Percentiles rank a stretch among this genome's conserved stretches.
These are phyloP conservation scores for Carallia pectinifolia DNA, from an alignment of 345 rosid genomes.

Conservation along the genomic window DNA sequence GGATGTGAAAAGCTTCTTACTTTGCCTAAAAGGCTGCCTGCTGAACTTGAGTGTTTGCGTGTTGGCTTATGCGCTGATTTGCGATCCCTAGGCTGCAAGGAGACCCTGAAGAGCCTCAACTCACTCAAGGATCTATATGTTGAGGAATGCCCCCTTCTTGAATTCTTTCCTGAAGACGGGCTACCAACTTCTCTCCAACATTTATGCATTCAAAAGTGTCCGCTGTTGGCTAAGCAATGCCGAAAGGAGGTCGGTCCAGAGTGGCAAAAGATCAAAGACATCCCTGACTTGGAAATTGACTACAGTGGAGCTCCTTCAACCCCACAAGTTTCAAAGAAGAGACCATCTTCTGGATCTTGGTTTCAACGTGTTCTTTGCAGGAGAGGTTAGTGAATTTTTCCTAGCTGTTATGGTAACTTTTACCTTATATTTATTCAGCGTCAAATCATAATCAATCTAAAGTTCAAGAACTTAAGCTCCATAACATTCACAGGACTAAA, in stretches of 20 bases:
- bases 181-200: slow-evolving; percentile 26
- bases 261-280: slow-evolving; percentile 5
- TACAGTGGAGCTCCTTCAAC: not conserved
- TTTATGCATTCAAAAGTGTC: slow-evolving; percentile 21
- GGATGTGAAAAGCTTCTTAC: slow-evolving; percentile 23
- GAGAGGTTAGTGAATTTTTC: not conserved
- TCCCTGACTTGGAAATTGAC: slow-evolving; percentile 1
- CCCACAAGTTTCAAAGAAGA: not conserved
- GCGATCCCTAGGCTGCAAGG: slow-evolving; percentile 14
- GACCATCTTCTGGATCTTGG: not conserved
- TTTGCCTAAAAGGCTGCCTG: slow-evolving; percentile 19
- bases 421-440: too few relatives aligned
- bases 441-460: too few relatives aligned
- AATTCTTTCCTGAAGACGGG: slow-evolving; percentile 32
- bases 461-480: too few relatives aligned
- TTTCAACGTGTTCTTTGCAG: not conserved
- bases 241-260: not conserved
- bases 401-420: too few relatives aligned
- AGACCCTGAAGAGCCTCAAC: slow-evolving; percentile 20
- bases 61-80: slow-evolving; percentile 22
- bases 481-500: too few relatives aligned
- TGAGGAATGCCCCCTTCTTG: slow-evolving; percentile 28
- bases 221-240: not conserved
- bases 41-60: slow-evolving; percentile 16
- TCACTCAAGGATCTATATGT: slow-evolving; percentile 29